Evolutionary conservation across 805 yeast species (phyloP).

Genomic region (Ogataea allantospora): DNA sequence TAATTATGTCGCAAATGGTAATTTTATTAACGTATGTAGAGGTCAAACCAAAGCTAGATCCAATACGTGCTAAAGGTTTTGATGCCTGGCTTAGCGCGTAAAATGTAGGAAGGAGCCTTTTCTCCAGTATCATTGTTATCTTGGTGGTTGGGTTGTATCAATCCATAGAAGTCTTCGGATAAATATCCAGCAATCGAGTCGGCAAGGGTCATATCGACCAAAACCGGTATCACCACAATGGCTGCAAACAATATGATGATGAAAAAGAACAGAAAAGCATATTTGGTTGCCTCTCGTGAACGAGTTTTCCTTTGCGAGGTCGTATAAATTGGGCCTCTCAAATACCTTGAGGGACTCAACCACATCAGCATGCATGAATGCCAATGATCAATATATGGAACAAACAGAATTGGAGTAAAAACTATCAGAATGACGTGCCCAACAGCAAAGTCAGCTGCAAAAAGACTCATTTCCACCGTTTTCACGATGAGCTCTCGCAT

Average conservation of each 20-base stretch:
- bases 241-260: slow-evolving; percentile 39
- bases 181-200: slow-evolving; percentile 17
- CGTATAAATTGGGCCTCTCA: slow-evolving; percentile 40
- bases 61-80: slow-evolving; percentile 26
- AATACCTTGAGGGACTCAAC: slow-evolving; percentile 40
- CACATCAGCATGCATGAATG: slow-evolving; percentile 51
- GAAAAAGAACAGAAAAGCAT: slow-evolving; percentile 45
- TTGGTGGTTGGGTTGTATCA: slow-evolving; percentile 60
- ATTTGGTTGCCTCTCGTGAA: slow-evolving; percentile 41
- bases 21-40: too few species aligned
- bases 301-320: slow-evolving; percentile 40
- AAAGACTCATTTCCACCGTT: slow-evolving; percentile 42
- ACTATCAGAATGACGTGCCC: slow-evolving; percentile 42
- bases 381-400: slow-evolving; percentile 48
- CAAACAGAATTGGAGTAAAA: slow-evolving; percentile 40
- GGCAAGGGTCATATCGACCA: slow-evolving; percentile 29
- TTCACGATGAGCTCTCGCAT: slow-evolving; percentile 47
- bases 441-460: slow-evolving; percentile 47
- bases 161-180: slow-evolving; percentile 31
- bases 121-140: slow-evolving; percentile 66
- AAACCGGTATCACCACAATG: slow-evolving; percentile 48
- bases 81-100: slow-evolving; percentile 29
- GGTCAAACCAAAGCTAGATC: slow-evolving; percentile 19
- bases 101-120: slow-evolving; percentile 47
- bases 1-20: slow-evolving; percentile 1